A percentile compares a stretch with the other conserved stretches of the same genome.
Evolutionary conservation across 75 land plant species (phyloP).

Genomic region (Pseudotsuga menziesii): DNA sequence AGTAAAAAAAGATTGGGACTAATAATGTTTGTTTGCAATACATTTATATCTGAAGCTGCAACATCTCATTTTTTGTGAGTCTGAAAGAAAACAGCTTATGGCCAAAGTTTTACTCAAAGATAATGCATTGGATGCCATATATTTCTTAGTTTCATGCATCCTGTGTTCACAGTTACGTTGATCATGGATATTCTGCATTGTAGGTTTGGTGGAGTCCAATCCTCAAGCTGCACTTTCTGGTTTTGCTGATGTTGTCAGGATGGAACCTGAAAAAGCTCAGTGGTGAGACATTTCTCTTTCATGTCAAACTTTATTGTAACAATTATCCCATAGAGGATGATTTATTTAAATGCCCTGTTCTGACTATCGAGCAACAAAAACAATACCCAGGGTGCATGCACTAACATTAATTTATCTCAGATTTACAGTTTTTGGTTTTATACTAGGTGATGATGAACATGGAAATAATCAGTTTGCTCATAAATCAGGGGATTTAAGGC

Average conservation of each 20-base stretch:
- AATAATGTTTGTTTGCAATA: too few relatives aligned
- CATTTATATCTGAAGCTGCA: too few relatives aligned
- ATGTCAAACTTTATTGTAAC: not conserved
- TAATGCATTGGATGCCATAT: too few relatives aligned
- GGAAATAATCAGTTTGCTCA: not conserved
- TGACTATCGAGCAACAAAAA: not conserved
- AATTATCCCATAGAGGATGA: not conserved
- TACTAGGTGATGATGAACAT: not conserved
- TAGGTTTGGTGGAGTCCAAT: constrained; percentile 92
- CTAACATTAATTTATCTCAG: not conserved
- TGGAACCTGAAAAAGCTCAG: constrained; percentile 97
- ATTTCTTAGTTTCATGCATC: too few relatives aligned
- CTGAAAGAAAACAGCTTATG: too few relatives aligned
- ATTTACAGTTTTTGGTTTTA: not conserved
- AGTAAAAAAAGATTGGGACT: too few relatives aligned
- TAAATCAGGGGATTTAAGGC: constrained; percentile 96
- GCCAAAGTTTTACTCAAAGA: too few relatives aligned
- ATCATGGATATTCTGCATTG: constrained; percentile 6
- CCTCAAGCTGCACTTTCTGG: constrained; percentile 90
- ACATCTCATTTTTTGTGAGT: too few relatives aligned
- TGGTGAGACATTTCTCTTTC: constrained; percentile 49
- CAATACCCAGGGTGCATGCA: not conserved
- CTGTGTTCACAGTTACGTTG: too few relatives aligned
- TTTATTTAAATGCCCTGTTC: not conserved
- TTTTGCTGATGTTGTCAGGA: constrained; percentile 90